phyloP scores from a whole-genome alignment of 129 eudicot genomes.

The Tanacetum coccineum region DNA sequence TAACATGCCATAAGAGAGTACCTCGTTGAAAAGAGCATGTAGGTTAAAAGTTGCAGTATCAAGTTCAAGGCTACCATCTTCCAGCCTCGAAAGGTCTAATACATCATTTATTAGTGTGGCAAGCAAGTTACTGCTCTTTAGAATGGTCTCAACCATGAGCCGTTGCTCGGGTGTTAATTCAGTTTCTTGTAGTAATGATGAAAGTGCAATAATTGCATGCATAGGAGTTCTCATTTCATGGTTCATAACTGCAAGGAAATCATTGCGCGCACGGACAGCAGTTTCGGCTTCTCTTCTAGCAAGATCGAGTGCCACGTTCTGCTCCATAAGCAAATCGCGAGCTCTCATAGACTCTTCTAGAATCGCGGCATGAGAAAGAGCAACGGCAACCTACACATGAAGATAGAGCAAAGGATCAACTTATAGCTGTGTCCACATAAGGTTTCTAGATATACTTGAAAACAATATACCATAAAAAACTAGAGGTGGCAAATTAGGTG shows the following conservation, averaged over 20 bases:
- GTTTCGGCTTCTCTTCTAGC: constrained; percentile 98
- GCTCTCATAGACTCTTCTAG: constrained; percentile 98
- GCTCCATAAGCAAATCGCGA: constrained; percentile 84
- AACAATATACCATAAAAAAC: not conserved
- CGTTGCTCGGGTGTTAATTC: constrained; percentile 94
- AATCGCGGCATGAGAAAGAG: constrained; percentile 98
- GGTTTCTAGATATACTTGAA: not conserved
- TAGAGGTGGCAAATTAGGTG: not conserved
- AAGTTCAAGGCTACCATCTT: constrained; percentile 96
- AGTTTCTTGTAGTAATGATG: constrained; percentile 76
- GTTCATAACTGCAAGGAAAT: constrained; percentile 98
- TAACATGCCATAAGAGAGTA: constrained; percentile 20
- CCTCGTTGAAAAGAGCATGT: constrained; percentile 81
- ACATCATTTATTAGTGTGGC: constrained; percentile 93
- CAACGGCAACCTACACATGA: constrained; percentile 77
- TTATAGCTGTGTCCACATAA: not conserved
- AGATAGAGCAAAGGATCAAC: not conserved
- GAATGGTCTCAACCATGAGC: constrained; percentile 87
- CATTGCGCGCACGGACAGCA: constrained; percentile 93
- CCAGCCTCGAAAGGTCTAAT: constrained; percentile 88
- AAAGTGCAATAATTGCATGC: constrained; percentile 92
- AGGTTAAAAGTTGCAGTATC: constrained; percentile 69
- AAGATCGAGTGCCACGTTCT: constrained; percentile 91
- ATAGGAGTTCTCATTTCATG: constrained; percentile 99
- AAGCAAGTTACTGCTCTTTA: constrained; percentile 85